Evolutionary conservation across 805 yeast genomes (phyloP).

Genomic region (Lipomyces kockii): DNA sequence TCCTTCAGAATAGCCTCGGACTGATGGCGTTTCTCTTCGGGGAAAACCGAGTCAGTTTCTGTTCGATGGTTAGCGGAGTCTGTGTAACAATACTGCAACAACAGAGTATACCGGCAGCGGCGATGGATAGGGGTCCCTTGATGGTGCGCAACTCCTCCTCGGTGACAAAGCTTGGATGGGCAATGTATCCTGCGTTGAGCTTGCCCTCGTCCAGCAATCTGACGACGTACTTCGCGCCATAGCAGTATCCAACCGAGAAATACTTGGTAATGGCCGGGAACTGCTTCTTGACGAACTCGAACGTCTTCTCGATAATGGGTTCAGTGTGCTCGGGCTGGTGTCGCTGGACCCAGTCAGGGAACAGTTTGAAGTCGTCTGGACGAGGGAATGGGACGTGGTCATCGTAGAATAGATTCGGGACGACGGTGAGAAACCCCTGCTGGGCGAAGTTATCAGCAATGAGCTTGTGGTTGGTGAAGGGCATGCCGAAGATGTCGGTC

Average conservation of each 20-base stretch:
- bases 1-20: slow-evolving; percentile 64
- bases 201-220: slow-evolving; percentile 50
- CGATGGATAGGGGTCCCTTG: slow-evolving; percentile 66
- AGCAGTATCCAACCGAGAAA: slow-evolving; percentile 70
- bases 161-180: slow-evolving; percentile 75
- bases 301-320: slow-evolving; percentile 54
- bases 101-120: slow-evolving; percentile 59
- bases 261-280: slow-evolving; percentile 51
- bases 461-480: slow-evolving; percentile 56
- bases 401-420: slow-evolving; percentile 67
- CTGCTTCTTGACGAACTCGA: slow-evolving; percentile 49
- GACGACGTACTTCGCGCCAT: slow-evolving; percentile 68
- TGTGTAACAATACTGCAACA: background rate
- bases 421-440: slow-evolving; percentile 58
- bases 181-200: slow-evolving; percentile 60
- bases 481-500: slow-evolving; percentile 68
- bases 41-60: slow-evolving; percentile 63
- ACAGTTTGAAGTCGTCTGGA: slow-evolving; percentile 22
- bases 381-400: slow-evolving; percentile 48
- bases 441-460: slow-evolving; percentile 50
- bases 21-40: slow-evolving; percentile 62
- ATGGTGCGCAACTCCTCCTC: slow-evolving; percentile 67
- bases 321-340: slow-evolving; percentile 54
- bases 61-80: background rate
- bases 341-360: slow-evolving; percentile 51